Conservation (phyloP, 306 rosid species). For the Pyrus pyrifolia region DNA sequence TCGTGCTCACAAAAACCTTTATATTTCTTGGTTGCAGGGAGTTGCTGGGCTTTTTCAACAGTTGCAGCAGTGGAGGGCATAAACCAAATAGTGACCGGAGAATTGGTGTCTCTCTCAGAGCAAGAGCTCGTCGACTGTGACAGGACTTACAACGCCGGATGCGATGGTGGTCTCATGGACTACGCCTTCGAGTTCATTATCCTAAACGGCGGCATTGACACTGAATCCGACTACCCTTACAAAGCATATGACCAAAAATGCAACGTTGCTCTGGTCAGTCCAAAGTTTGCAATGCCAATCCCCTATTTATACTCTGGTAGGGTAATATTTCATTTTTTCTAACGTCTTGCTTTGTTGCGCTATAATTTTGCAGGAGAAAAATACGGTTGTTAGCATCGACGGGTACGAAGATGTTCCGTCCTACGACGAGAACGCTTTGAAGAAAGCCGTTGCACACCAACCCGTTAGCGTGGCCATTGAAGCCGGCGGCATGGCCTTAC, state of each 20-base stretch:
- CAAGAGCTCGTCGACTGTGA: constrained; percentile 94
- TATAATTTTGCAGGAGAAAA: constrained; percentile 27
- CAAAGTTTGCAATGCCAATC: background rate
- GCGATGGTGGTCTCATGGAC: constrained; percentile 91
- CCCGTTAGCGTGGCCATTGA: constrained; percentile 60
- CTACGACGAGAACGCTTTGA: constrained; percentile 39
- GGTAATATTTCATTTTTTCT: background rate
- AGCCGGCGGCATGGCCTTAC: constrained; percentile 62
- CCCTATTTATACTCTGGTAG: background rate
- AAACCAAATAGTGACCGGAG: constrained; percentile 65
- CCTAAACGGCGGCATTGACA: constrained; percentile 79
- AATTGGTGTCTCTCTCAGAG: constrained; percentile 69
- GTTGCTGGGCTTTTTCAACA: constrained; percentile 96
- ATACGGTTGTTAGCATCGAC: constrained; percentile 68
- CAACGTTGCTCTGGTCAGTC: constrained; percentile 40
- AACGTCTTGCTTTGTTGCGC: background rate
- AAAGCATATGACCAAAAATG: constrained; percentile 46
- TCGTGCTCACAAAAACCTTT: background rate
- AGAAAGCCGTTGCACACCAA: constrained; percentile 54
- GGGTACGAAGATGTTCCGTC: constrained; percentile 81
- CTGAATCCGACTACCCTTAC: constrained; percentile 83
- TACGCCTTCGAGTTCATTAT: constrained; percentile 80
- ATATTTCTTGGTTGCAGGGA: constrained; percentile 32
- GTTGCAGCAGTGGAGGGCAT: constrained; percentile 82
- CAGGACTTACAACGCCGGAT: constrained; percentile 51